Evolutionary conservation across 2,329 filamentous ascomycete genomes (phyloP), one percentile per base, ranked within the genome.

Genomic region (Epicoccum sorghinum): DNA sequence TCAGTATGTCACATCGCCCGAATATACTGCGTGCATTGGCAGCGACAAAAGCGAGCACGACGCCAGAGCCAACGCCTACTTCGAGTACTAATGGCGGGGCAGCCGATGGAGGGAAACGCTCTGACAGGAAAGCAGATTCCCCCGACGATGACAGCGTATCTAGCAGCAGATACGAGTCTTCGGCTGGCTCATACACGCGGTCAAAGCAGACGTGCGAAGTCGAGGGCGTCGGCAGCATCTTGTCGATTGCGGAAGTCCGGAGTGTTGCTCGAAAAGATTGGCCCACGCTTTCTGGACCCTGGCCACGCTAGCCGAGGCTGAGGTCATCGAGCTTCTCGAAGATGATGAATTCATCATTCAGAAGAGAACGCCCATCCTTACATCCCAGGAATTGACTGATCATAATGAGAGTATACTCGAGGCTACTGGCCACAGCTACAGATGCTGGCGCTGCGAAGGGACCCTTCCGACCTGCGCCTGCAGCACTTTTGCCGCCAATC

Each of bases 141-240:
- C 83, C 73, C 0, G 80, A 55, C 1, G 87, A 89, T 0, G 93
- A 93, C 39, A 99, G 83, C 0, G 93, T 96, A 77, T 99, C 93
- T 27, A 99, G 85, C 43, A 99, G 84, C 39, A 99, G 85, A 72
- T 91, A 99, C 4, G 93, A 97, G 78, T 99, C 95, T 77, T 99
- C 95, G 9, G 93, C 89, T 32, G 95, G 95, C 71, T 97, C 93
- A 77, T 99, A 99, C 64, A 98, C 88, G 50, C 89, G 86, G 73
- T 90, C 85, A 77, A 93, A 96, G 49, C 89, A 85, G 55, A 98
- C 90, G 78, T 99, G 95, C 22, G 90, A 90, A 3, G 95, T 99
- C 53, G 91, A 90, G 12, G 95, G 95, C 1, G 95, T 99, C 8
- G 93, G 93, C 25, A 99, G 85, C 93, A 97, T 96, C 27, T 42